phyloP scores from a whole-genome alignment of 495 filamentous ascomycete genomes.

The Pseudoneurospora amorphoporcata region DNA sequence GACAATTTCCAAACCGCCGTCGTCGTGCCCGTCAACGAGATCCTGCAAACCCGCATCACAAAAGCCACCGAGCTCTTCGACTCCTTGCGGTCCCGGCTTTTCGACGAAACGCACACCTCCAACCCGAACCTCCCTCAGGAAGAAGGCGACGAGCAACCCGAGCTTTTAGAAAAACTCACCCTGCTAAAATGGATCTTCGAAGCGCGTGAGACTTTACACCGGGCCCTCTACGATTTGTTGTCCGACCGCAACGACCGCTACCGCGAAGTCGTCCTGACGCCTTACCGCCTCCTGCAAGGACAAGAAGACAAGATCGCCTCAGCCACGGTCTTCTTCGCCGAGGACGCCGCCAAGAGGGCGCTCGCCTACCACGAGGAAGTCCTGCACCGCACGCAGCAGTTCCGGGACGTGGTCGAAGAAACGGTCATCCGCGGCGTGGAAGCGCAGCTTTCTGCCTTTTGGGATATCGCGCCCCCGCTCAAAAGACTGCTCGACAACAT shows the following conservation, averaged over 20 bases:
- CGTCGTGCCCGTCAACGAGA: constrained; percentile 63
- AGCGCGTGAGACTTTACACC: constrained; percentile 74
- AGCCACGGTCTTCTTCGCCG: constrained; percentile 68
- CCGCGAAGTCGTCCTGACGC: constrained; percentile 65
- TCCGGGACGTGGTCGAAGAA: constrained; percentile 70
- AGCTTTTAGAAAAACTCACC: constrained; percentile 86
- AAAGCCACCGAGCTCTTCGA: constrained; percentile 57
- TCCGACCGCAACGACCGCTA: constrained; percentile 79
- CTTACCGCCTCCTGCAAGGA: constrained; percentile 55
- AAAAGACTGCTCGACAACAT: constrained; percentile 67
- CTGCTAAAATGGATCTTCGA: constrained; percentile 97
- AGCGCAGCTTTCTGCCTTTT: constrained; percentile 83
- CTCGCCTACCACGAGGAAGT: constrained; percentile 54
- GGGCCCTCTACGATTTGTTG: constrained; percentile 72
- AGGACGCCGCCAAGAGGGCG: constrained; percentile 62
- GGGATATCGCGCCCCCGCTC: constrained; percentile 89
- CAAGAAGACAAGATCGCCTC: constrained; percentile 57
- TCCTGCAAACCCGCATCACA: constrained; percentile 55
- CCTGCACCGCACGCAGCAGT: constrained; percentile 62
- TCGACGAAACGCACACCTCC: constrained; percentile 58
- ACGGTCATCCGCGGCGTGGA: constrained; percentile 85
- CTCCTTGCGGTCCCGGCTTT: constrained; percentile 58
- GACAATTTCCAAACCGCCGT: constrained; percentile 67
- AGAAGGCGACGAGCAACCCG: constrained; percentile 90
- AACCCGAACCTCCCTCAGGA: constrained; percentile 79